Percentiles rank a stretch among this genome's conserved stretches.
phyloP scores from a whole-genome alignment of 345 rosid species.

The Pistacia integerrima region DNA sequence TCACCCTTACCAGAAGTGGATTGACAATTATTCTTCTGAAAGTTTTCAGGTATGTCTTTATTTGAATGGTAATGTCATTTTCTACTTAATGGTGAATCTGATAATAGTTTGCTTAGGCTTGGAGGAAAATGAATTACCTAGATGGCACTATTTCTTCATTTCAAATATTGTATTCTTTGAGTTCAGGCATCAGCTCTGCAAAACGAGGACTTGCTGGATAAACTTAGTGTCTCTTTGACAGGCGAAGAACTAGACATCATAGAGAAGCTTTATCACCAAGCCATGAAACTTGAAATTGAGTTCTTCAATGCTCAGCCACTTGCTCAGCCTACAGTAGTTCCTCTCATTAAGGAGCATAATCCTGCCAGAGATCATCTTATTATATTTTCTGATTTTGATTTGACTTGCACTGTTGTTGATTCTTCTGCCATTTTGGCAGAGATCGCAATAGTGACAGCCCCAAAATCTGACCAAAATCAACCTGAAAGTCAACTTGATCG shows the following conservation, averaged over 20 bases:
- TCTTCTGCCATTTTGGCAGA: conserved; percentile 96
- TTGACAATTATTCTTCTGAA: conserved; percentile 72
- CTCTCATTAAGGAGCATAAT: conserved; percentile 61
- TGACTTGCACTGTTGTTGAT: conserved; percentile 92
- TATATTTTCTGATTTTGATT: conserved; percentile 95
- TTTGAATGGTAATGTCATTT: conserved; percentile 15
- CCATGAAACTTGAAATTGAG: conserved; percentile 96
- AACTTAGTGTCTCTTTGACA: conserved; percentile 87
- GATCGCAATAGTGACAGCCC: conserved; percentile 89
- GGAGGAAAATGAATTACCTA: conserved; percentile 28
- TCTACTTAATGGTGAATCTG: conserved; percentile 15
- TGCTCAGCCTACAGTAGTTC: conserved; percentile 71
- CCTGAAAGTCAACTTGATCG: conserved; percentile 53
- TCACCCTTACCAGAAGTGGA: conserved; percentile 91
- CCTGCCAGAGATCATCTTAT: conserved; percentile 51
- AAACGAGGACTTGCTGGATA: conserved; percentile 94
- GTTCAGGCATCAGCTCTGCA: conserved; percentile 83
- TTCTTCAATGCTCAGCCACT: conserved; percentile 82
- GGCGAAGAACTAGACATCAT: conserved; percentile 93
- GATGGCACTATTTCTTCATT: conserved; percentile 31
- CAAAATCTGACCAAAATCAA: conserved; percentile 66
- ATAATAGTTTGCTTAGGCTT: conserved; percentile 19
- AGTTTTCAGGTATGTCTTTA: conserved; percentile 63
- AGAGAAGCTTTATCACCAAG: conserved; percentile 94
- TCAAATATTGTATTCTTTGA: conserved; percentile 41